These are phyloP conservation scores for Ichthyophthirius multifiliis DNA, from an alignment of 169 alveolate genomes.

Conservation along the genomic window DNA sequence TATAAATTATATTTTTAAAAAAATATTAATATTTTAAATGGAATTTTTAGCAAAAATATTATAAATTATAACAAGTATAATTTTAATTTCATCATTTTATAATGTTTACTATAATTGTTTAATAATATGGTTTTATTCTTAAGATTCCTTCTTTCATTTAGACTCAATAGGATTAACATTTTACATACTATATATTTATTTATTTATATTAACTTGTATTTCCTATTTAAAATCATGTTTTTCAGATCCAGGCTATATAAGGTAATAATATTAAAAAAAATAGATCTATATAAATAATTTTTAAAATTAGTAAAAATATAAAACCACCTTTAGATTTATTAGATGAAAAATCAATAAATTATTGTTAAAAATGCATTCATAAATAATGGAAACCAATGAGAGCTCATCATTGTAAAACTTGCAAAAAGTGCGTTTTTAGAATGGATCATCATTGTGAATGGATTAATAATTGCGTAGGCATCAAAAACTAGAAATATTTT, in stretches of 20 bases:
- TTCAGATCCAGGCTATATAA: not conserved
- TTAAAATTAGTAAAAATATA: not conserved
- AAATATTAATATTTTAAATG: too few relatives aligned
- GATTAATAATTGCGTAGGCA: slow-evolving; percentile 90
- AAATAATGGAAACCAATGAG: slow-evolving; percentile 84
- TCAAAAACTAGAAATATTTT: slow-evolving; percentile 83
- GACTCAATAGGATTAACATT: too few relatives aligned
- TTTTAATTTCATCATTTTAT: too few relatives aligned
- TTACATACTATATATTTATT: too few relatives aligned
- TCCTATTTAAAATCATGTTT: not conserved
- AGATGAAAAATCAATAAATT: not conserved
- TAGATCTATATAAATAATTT: not conserved
- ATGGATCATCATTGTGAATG: slow-evolving; percentile 90
- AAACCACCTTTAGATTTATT: not conserved
- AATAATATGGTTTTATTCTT: too few relatives aligned
- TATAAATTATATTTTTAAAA: too few relatives aligned
- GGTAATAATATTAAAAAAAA: not conserved
- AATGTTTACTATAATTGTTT: too few relatives aligned
- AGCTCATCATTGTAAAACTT: slow-evolving; percentile 89
- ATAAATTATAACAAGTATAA: too few relatives aligned
- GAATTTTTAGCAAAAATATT: too few relatives aligned
- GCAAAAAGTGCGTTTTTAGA: slow-evolving; percentile 80
- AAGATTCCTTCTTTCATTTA: too few relatives aligned
- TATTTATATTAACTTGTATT: too few relatives aligned
- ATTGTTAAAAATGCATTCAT: slow-evolving; percentile 39